Evolutionary conservation across 148 eudicot genomes (phyloP).

Genomic region (Dianthus caryophyllus): DNA sequence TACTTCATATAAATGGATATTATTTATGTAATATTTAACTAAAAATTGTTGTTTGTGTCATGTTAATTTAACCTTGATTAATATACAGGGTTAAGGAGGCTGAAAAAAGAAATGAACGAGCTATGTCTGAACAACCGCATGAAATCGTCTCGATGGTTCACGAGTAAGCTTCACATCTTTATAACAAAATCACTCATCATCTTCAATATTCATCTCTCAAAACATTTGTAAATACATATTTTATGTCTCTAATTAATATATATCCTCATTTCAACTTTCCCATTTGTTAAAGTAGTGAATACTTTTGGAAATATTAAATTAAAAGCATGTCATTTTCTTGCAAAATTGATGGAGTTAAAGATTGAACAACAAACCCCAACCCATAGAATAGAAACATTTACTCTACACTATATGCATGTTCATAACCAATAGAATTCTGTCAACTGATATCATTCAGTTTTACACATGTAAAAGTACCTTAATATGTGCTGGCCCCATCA

Average conservation of each 20-base stretch:
- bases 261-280: not conserved
- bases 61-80: not conserved
- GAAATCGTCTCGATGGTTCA: constrained; percentile 56
- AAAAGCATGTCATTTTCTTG: constrained; percentile 20
- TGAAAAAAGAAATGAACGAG: constrained; percentile 42
- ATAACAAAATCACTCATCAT: no score
- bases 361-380: not conserved
- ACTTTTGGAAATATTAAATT: not conserved
- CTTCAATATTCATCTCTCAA: no score
- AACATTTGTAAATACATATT: no score
- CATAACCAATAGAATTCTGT: constrained; percentile 17
- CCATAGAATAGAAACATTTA: not conserved
- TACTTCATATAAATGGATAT: no score
- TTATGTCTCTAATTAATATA: no score
- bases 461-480: not conserved
- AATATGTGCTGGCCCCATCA: not conserved
- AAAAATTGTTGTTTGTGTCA: no score
- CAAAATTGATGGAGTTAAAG: constrained; percentile 16
- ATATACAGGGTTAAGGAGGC: constrained; percentile 43
- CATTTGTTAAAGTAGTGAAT: constrained; percentile 19
- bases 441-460: constrained; percentile 14
- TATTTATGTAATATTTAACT: no score
- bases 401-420: not conserved
- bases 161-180: constrained; percentile 37
- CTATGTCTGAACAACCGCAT: constrained; percentile 54